A percentile compares a stretch with the other conserved stretches of the same genome.
These are phyloP conservation scores for Linum lewisii DNA, from an alignment of 345 rosid genomes.

Conservation along the genomic window DNA sequence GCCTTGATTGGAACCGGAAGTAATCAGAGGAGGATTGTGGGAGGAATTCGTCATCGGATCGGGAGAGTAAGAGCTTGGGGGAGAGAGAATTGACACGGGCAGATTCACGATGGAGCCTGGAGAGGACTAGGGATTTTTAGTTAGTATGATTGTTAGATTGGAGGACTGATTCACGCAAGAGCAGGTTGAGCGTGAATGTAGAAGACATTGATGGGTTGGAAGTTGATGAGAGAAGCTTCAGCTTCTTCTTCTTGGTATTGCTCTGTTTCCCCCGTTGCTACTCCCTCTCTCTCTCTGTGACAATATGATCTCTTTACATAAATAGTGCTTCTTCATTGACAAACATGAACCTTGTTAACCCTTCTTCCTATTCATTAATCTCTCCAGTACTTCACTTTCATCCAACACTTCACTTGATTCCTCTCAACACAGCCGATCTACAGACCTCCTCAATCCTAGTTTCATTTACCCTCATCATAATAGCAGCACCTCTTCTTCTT, in stretches of 20 bases:
- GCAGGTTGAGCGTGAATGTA: constrained; percentile 38
- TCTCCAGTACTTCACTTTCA: too few relatives aligned
- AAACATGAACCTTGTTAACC: too few relatives aligned
- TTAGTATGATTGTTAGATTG: constrained; percentile 37
- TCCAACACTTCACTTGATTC: too few relatives aligned
- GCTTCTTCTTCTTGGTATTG: background rate
- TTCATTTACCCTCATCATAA: too few relatives aligned
- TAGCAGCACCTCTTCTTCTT: too few relatives aligned
- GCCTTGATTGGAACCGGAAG: constrained; percentile 69
- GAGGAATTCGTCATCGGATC: constrained; percentile 17
- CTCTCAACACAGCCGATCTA: too few relatives aligned
- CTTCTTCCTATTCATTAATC: too few relatives aligned
- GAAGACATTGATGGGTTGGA: constrained; percentile 18
- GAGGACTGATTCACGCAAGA: constrained; percentile 43
- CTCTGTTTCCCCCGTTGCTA: too few relatives aligned
- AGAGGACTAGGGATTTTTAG: constrained; percentile 40
- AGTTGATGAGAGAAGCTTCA: background rate
- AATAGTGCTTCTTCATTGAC: too few relatives aligned
- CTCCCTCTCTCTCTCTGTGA: too few relatives aligned
- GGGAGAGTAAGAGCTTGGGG: constrained; percentile 33
- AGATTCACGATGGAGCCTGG: constrained; percentile 72
- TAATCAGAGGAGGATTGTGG: constrained; percentile 44
- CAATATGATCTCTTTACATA: too few relatives aligned
- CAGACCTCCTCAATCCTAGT: too few relatives aligned
- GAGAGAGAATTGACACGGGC: constrained; percentile 45